Evolutionary conservation across 2,329 filamentous ascomycete species (phyloP), one percentile per base, ranked within the genome.

Genomic region (Cadophora sp.): DNA sequence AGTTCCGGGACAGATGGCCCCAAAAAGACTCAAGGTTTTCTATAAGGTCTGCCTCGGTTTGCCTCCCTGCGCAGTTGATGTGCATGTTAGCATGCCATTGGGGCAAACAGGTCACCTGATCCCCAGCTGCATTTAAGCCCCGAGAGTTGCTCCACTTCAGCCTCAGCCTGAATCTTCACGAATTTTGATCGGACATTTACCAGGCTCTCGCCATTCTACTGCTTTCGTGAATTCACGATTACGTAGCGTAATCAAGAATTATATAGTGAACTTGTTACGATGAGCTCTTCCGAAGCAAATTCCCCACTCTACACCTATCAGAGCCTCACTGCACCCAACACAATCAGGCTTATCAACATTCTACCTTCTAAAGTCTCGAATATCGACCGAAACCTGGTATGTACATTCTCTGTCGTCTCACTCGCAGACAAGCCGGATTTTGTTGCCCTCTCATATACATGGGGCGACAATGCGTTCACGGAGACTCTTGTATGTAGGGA

Each of bases 381-480:
- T 60, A 27, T 43, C 31, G 31, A 40, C 19, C 55, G 22, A 22
- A 27, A 27, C 29, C 50, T 53, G 16, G 14, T 12, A 14, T 59
- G 55, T 19, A n/a, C 29, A 22, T 40, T 37, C 29, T 34, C 29
- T n/a, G 29, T 22, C 8, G 55, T 59, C 19, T 59, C 29, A 26
- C 27, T 59, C 14, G 5, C 19, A 22, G 29, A 59, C 19, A n/a
- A 2, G 12, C 55, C 55, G 3, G 29, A 24, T 1, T 59, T 34
- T 9, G 55, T 22, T 9, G 34, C 55, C 22, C 29, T 59, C 4
- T 59, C 55, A 16, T 59, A 59, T 19, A 59, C 55, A 34, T 59
- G 55, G 55, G 55, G 55, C 16, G 55, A 37, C 2, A 34, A 34
- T 26, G 22, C 55, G 7, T 34, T 34, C 55, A 59, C 55, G 2